Conservation (phyloP, 192 early-diverging fungal genomes). For the Coemansia sp. region DNA sequence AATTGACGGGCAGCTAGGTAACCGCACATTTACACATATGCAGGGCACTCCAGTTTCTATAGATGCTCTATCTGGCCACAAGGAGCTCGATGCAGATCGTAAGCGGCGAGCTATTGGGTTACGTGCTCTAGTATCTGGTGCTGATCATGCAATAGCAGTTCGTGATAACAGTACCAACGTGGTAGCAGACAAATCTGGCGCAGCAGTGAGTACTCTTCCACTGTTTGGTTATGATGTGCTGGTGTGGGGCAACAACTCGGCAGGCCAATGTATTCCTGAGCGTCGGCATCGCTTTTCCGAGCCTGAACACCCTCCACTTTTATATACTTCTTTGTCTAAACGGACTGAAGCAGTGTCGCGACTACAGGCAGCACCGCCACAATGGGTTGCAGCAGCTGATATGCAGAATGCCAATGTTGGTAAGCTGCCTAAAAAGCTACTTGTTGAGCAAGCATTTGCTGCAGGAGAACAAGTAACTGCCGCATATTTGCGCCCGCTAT, state of each 20-base stretch:
- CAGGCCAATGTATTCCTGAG: slow-evolving; percentile 37
- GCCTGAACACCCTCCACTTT: slow-evolving; percentile 22
- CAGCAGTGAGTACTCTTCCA: slow-evolving; percentile 8
- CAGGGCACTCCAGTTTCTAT: slow-evolving; percentile 20
- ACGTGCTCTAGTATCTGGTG: slow-evolving; percentile 16
- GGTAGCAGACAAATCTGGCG: slow-evolving; percentile 24
- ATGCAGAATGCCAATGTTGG: slow-evolving; percentile 3
- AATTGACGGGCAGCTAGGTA: slow-evolving; percentile 45
- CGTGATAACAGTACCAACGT: slow-evolving; percentile 44
- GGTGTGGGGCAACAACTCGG: slow-evolving; percentile 39
- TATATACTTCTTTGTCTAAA: slow-evolving; percentile 8
- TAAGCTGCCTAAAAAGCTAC: slow-evolving; percentile 6
- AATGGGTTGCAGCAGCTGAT: slow-evolving; percentile 26
- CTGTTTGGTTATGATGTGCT: slow-evolving; percentile 42
- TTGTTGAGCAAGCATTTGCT: slow-evolving; percentile 42
- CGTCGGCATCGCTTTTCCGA: slow-evolving; percentile 34
- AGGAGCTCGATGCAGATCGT: slow-evolving; percentile 14
- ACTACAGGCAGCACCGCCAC: slow-evolving; percentile 38
- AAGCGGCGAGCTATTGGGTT: slow-evolving; percentile 22
- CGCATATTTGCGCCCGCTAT: slow-evolving; percentile 6
- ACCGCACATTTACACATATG: slow-evolving; percentile 28
- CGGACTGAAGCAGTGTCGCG: background rate
- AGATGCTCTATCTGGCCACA: slow-evolving; percentile 13
- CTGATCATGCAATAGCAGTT: slow-evolving; percentile 30
- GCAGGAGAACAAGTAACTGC: slow-evolving; percentile 28